Percentiles rank a stretch among this genome's conserved stretches.
These are phyloP conservation scores for Neospora caninum DNA, from an alignment of 169 alveolate species.

Conservation along the genomic window DNA sequence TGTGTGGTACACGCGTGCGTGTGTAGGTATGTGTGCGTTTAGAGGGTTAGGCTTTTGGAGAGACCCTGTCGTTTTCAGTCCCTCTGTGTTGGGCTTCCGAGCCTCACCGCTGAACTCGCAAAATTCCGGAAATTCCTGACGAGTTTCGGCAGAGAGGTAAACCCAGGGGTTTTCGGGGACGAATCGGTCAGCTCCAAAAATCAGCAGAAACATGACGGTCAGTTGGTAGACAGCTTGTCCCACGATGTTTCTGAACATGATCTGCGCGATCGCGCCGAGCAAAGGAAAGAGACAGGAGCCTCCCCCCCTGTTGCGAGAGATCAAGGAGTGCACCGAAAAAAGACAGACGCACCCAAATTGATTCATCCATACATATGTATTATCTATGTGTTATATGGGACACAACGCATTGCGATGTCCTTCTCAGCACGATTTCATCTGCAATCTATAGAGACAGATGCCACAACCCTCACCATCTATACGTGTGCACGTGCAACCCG, in stretches of 20 bases:
- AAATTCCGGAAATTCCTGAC: neutral
- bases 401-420: too few relatives aligned
- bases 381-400: too few relatives aligned
- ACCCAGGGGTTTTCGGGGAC: constrained; percentile 79
- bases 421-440: too few relatives aligned
- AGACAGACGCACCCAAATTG: too few relatives aligned
- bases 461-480: too few relatives aligned
- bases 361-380: too few relatives aligned
- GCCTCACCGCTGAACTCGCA: constrained; percentile 51
- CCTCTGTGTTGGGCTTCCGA: neutral
- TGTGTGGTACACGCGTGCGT: too few relatives aligned
- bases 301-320: neutral
- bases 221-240: constrained; percentile 79
- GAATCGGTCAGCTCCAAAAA: constrained; percentile 83
- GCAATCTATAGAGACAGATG: too few relatives aligned
- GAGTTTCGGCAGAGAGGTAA: neutral
- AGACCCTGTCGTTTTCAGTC: too few relatives aligned
- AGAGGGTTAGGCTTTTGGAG: neutral
- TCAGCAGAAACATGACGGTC: constrained; percentile 72
- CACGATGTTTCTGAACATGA: constrained; percentile 77
- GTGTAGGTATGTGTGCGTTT: too few relatives aligned
- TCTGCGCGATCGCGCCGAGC: neutral
- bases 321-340: too few relatives aligned
- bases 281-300: neutral
- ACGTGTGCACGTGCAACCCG: too few relatives aligned